A percentile compares a stretch with the other conserved stretches of the same genome.
Evolutionary conservation across 805 yeast species (phyloP).

Genomic region (Nakazawaea siamensis): DNA sequence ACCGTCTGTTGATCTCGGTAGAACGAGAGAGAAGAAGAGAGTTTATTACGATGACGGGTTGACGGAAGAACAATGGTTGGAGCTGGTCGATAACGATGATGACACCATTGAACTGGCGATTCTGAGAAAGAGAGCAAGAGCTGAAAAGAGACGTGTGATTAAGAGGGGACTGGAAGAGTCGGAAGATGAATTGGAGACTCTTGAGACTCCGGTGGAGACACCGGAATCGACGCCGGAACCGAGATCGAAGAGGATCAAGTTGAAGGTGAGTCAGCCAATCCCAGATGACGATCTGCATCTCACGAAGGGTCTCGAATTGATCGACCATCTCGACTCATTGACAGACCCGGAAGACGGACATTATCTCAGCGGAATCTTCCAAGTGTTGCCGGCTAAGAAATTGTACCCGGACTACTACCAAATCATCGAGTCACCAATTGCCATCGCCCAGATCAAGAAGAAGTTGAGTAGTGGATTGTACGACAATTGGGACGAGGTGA

Average conservation of each 20-base stretch:
- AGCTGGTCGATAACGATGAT: constrained; percentile 69
- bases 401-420: constrained; percentile 81
- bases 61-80: constrained; percentile 73
- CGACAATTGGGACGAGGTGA: constrained; percentile 34
- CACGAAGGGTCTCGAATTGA: constrained; percentile 22
- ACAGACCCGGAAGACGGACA: constrained; percentile 39
- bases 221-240: constrained; percentile 11
- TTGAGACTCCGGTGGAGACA: constrained; percentile 15
- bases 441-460: constrained; percentile 47
- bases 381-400: constrained; percentile 62
- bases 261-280: constrained; percentile 2
- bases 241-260: constrained; percentile 16
- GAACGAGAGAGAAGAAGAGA: constrained; percentile 57
- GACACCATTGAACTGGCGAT: constrained; percentile 56
- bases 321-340: constrained; percentile 33
- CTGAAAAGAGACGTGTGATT: constrained; percentile 30
- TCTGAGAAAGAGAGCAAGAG: constrained; percentile 36
- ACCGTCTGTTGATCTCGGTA: constrained; percentile 37
- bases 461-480: constrained; percentile 31
- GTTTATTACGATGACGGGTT: constrained; percentile 59
- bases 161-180: constrained; percentile 20
- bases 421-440: constrained; percentile 51
- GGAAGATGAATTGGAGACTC: constrained; percentile 19
- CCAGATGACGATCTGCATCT: constrained; percentile 12
- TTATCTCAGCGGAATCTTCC: constrained; percentile 45